Evolutionary conservation across 176 grass and related monocot species (phyloP), one percentile per base, ranked within the genome.

Genomic region (Oryza meyeriana): DNA sequence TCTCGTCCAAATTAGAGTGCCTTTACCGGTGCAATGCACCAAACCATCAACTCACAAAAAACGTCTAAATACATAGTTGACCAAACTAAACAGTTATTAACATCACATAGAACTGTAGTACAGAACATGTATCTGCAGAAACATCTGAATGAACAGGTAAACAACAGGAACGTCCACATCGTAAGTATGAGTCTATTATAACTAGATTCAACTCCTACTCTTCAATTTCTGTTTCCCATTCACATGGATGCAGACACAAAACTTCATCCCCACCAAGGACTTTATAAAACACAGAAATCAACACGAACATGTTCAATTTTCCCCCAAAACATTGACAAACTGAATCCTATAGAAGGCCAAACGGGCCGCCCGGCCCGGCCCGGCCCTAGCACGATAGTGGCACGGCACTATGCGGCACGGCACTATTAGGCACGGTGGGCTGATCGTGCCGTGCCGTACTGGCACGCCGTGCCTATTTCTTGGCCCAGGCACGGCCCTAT

Each of bases 11-110:
- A 33, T 33, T 33, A 33, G 32, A 33, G 32, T 33, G 32, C 32
- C 32, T 4, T 33, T 33, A 33, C n/a, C n/a, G n/a, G n/a, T n/a
- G n/a, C n/a, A n/a, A 71, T 39, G 34, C 50, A 63, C n/a, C 10
- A 61, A 64, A 28, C 61, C 42, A 27, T 7, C 30, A 10, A 13
- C 41, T 22, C 41, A n/a, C 26, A 79, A 22, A 66, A 34, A 79
- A 13, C 41, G 77, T 79, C 77, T 48, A 50, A 10, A 12, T 68
- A 55, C 42, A 55, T 68, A 67, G 44, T 52, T 79, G 63, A 79
- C 63, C 52, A 35, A 79, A 67, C 42, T 24, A 34, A 48, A 48
- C 4, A 48, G 12, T 2, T 48, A 17, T 18, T 18, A 47, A 5
- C 27, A 70, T 3, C 36, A 70, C 50, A 59, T 39, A 39, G 10